phyloP scores from a whole-genome alignment of 1,284 basidiomycete genomes.

The Trametes versicolor region DNA sequence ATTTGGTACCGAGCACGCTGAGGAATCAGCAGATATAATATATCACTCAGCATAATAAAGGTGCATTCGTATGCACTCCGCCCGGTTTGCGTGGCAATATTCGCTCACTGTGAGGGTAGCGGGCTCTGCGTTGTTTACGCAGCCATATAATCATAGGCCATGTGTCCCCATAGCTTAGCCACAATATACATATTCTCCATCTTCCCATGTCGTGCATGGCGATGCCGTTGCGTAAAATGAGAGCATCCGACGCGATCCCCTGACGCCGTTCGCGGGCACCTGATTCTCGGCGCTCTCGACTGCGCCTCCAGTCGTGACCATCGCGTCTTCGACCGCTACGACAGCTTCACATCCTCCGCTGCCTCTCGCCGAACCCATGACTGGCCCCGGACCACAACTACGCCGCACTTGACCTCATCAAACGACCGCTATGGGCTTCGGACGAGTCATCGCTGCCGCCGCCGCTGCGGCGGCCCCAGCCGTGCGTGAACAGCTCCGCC shows the following conservation, averaged over 20 bases:
- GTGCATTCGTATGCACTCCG: no score
- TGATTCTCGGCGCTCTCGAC: slow-evolving; percentile 20
- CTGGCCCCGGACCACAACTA: slow-evolving; percentile 9
- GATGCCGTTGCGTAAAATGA: background rate
- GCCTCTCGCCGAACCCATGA: slow-evolving; percentile 26
- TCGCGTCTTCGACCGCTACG: slow-evolving; percentile 2
- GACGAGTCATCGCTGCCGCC: slow-evolving; percentile 27
- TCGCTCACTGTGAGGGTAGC: no score
- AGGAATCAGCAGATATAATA: no score
- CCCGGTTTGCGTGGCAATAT: no score
- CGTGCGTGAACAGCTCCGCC: slow-evolving; percentile 24
- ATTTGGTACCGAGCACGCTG: no score
- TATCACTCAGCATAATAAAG: no score
- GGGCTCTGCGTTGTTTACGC: no score
- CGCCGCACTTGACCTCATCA: slow-evolving; percentile 13
- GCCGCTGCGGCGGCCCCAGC: slow-evolving; percentile 30
- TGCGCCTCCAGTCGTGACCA: slow-evolving; percentile 9
- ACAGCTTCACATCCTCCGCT: slow-evolving; percentile 1
- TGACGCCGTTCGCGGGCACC: slow-evolving; percentile 24
- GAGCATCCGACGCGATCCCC: slow-evolving; percentile 13
- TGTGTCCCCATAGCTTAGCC: background rate
- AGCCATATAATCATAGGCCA: background rate
- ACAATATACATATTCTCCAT: background rate
- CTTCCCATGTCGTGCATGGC: slow-evolving; percentile 1
- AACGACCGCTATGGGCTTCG: slow-evolving; percentile 24